These are phyloP conservation scores for Calonectria pteridis DNA, from an alignment of 2,329 filamentous ascomycete species.

Conservation along the genomic window DNA sequence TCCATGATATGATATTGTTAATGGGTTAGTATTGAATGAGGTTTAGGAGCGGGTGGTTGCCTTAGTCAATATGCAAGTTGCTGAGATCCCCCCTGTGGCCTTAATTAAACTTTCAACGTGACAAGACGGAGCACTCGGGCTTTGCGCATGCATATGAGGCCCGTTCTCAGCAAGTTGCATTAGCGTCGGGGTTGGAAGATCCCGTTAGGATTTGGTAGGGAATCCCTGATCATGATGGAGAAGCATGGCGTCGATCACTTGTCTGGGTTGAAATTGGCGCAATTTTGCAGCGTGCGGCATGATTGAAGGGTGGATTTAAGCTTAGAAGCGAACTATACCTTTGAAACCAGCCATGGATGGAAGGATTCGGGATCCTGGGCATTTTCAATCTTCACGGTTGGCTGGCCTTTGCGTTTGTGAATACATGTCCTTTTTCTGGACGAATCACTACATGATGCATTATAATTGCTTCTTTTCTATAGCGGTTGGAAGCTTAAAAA, in stretches of 20 bases:
- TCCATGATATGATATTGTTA: background rate
- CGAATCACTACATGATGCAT: background rate
- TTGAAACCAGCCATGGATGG: background rate
- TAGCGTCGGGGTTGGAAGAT: background rate
- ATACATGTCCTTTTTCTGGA: background rate
- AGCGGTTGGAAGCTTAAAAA: background rate
- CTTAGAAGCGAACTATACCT: background rate
- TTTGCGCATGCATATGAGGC: background rate
- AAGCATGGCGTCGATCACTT: background rate
- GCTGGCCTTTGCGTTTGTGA: background rate
- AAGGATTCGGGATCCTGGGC: background rate
- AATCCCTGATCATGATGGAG: background rate
- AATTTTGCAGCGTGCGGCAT: background rate
- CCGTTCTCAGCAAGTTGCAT: conserved; percentile 6
- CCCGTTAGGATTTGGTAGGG: background rate
- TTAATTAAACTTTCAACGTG: background rate
- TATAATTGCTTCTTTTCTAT: background rate
- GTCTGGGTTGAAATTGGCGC: background rate
- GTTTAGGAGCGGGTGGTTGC: no score
- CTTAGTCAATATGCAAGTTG: background rate
- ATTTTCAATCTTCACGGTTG: background rate
- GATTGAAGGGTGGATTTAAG: background rate
- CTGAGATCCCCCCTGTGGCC: background rate
- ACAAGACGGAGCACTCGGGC: background rate
- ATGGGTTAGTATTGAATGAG: background rate